Conservation (phyloP, 2,329 filamentous ascomycete species). For the Cyphellophora europaea region DNA sequence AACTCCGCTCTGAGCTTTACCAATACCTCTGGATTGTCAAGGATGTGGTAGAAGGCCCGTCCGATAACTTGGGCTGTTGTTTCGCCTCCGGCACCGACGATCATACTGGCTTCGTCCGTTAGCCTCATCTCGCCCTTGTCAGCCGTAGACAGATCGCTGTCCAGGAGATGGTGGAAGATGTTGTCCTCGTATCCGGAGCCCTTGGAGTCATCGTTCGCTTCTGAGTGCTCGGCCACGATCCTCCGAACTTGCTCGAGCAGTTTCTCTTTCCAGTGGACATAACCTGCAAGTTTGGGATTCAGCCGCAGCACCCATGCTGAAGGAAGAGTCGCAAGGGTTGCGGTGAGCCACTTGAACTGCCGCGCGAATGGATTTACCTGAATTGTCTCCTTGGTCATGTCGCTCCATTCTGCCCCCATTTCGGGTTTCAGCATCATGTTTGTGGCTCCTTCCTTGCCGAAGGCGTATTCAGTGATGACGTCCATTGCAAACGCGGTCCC, state of each 20-base stretch:
- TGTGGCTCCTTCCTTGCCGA: slow-evolving; percentile 6
- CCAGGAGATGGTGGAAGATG: slow-evolving; percentile 24
- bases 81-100: slow-evolving; percentile 24
- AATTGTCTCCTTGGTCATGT: neutral
- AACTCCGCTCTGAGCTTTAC: slow-evolving; percentile 10
- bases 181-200: slow-evolving; percentile 8
- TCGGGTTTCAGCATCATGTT: slow-evolving; percentile 11
- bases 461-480: slow-evolving; percentile 13
- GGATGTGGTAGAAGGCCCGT: slow-evolving; percentile 22
- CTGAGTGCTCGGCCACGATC: no score
- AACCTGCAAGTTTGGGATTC: neutral
- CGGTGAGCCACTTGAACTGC: neutral
- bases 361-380: neutral
- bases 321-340: neutral
- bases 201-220: no score
- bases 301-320: neutral
- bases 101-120: slow-evolving; percentile 22
- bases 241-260: slow-evolving; percentile 7
- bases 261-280: slow-evolving; percentile 4
- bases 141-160: slow-evolving; percentile 20
- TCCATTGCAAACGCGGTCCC: slow-evolving; percentile 22
- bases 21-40: slow-evolving; percentile 4
- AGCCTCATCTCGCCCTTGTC: slow-evolving; percentile 27
- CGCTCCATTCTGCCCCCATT: slow-evolving; percentile 8
- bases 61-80: slow-evolving; percentile 23